Evolutionary conservation across 2,329 filamentous ascomycete genomes (phyloP).

Genomic region (Tolypocladium nubicola): DNA sequence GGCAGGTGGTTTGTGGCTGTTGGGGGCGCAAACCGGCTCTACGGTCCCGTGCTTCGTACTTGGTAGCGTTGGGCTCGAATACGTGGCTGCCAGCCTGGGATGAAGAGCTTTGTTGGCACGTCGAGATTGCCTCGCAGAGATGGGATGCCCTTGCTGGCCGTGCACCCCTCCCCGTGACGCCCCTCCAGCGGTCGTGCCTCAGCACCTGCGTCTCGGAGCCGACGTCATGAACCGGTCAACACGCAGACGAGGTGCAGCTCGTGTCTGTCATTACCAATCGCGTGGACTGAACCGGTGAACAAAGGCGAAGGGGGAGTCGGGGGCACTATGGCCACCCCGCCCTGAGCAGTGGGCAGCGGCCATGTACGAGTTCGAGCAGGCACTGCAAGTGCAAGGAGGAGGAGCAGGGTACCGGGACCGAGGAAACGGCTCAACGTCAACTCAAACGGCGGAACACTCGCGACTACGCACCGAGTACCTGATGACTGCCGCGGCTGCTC

Average conservation of each 20-base stretch:
- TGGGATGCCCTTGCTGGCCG: background rate
- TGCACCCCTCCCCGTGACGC: background rate
- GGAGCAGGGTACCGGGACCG: background rate
- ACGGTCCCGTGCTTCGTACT: background rate
- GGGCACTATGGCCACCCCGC: background rate
- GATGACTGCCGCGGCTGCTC: background rate
- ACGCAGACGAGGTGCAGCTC: constrained; percentile 1
- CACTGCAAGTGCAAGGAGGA: background rate
- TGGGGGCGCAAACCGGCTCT: background rate
- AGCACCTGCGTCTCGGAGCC: background rate
- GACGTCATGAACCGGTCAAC: constrained; percentile 1
- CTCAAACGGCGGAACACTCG: background rate
- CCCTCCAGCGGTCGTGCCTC: background rate
- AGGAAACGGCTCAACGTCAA: background rate
- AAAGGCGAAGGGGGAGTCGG: background rate
- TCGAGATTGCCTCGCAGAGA: background rate
- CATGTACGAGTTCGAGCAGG: background rate
- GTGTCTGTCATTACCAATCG: background rate
- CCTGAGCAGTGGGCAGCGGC: background rate
- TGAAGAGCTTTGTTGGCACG: background rate
- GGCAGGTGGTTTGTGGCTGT: background rate
- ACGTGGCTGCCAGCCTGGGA: background rate
- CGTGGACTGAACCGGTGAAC: background rate
- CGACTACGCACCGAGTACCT: background rate
- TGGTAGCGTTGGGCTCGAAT: background rate